A percentile compares a stretch with the other conserved stretches of the same genome.
Conservation (phyloP, 2,329 filamentous ascomycete species). For the Spiromastix sp. region DNA sequence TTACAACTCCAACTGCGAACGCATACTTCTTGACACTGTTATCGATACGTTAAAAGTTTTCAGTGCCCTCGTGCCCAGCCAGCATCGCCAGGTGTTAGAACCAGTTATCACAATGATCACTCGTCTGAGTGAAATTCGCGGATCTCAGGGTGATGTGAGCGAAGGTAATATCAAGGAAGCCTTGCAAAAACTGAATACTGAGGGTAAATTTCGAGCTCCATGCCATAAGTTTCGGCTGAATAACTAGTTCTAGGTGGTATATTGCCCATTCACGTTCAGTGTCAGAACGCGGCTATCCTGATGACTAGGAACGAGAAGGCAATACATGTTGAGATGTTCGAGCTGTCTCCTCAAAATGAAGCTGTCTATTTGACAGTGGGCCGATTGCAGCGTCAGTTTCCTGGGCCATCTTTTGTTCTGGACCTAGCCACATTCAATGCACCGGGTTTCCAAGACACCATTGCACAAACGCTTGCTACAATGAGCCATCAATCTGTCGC, state of each 20-base stretch:
- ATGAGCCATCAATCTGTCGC: conserved; percentile 26
- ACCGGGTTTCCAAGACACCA: conserved; percentile 15
- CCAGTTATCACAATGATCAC: conserved; percentile 10
- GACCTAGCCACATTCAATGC: conserved; percentile 13
- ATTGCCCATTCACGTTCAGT: conserved; percentile 32
- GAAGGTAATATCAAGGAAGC: conserved; percentile 5
- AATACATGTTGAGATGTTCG: conserved; percentile 33
- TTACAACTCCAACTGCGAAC: conserved; percentile 18
- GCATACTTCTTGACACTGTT: conserved; percentile 11
- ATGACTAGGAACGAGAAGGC: conserved; percentile 19
- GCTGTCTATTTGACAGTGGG: conserved; percentile 28
- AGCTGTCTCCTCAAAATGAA: conserved; percentile 33
- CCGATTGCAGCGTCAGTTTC: conserved; percentile 36
- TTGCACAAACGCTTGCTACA: conserved; percentile 24
- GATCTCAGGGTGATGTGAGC: conserved; percentile 4
- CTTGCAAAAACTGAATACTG: conserved; percentile 3
- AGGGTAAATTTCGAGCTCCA: conserved; percentile 3
- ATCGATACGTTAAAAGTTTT: conserved; percentile 15
- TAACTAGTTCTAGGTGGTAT: conserved; percentile 12
- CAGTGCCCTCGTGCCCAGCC: conserved; percentile 4
- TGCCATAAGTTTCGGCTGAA: not conserved
- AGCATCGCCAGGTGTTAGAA: conserved; percentile 1
- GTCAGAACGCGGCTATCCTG: conserved; percentile 40
- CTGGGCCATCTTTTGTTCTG: conserved; percentile 29
- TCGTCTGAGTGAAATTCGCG: conserved; percentile 6